Conservation (phyloP, 2,329 filamentous ascomycete genomes). For the Trichophyton rubrum region DNA sequence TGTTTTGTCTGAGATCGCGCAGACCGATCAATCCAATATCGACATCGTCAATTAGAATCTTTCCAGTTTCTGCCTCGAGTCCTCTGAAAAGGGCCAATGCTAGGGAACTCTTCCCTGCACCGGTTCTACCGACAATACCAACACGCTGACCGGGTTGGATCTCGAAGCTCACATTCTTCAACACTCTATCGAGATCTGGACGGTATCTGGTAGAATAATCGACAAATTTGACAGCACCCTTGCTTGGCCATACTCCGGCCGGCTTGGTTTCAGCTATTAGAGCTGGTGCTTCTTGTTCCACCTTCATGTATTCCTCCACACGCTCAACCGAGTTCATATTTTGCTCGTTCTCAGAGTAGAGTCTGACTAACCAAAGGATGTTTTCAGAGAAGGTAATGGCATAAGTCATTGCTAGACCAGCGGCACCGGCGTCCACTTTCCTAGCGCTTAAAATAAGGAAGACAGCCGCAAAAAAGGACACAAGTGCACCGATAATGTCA, state of each 20-base stretch:
- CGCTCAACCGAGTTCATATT: constrained; percentile 99
- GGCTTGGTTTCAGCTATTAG: constrained; percentile 70
- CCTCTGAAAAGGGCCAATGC: constrained; percentile 88
- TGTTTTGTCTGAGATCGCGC: constrained; percentile 81
- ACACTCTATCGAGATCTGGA: constrained; percentile 71
- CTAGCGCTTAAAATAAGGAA: constrained; percentile 80
- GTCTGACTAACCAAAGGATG: constrained; percentile 85
- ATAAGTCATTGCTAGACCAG: constrained; percentile 87
- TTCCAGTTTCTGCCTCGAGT: constrained; percentile 78
- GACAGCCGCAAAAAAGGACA: constrained; percentile 83
- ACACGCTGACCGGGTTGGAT: constrained; percentile 82
- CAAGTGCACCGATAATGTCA: constrained; percentile 77
- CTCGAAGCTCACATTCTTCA: constrained; percentile 73
- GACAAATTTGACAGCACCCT: constrained; percentile 77
- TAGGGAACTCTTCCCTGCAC: constrained; percentile 91
- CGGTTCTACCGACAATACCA: constrained; percentile 88
- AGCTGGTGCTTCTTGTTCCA: constrained; percentile 79
- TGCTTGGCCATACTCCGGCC: constrained; percentile 66
- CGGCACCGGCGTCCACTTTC: constrained; percentile 75
- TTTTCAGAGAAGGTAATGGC: constrained; percentile 96
- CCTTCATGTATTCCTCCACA: constrained; percentile 91
- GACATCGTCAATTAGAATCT: constrained; percentile 81
- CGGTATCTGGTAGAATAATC: constrained; percentile 84
- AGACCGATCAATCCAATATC: constrained; percentile 83
- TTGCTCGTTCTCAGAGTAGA: constrained; percentile 92